Conservation (phyloP, 768 basidiomycete genomes). For the Amanita pallidorosea region DNA sequence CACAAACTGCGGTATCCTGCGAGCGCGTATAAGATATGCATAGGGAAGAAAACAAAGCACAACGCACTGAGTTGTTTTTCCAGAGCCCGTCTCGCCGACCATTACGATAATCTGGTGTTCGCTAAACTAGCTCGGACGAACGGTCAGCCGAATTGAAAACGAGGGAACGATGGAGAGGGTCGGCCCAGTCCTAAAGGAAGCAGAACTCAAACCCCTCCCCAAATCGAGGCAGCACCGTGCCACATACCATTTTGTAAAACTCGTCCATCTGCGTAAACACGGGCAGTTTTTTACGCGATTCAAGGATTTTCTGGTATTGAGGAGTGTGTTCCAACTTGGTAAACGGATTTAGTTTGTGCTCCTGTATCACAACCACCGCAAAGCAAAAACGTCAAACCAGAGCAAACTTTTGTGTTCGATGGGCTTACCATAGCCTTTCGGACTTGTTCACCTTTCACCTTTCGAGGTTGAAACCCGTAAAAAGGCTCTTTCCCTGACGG, state of each 20-base stretch:
- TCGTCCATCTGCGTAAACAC: constrained; percentile 90
- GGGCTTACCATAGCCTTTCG: constrained; percentile 36
- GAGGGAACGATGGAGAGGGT: constrained; percentile 21
- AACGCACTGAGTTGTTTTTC: constrained; percentile 90
- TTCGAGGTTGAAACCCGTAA: constrained; percentile 63
- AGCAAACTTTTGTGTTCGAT: neutral
- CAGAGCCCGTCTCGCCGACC: constrained; percentile 92
- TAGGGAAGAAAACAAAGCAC: neutral
- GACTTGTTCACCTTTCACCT: constrained; percentile 55
- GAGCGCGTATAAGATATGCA: constrained; percentile 1
- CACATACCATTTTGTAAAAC: constrained; percentile 78
- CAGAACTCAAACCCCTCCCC: constrained; percentile 34
- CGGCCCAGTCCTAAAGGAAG: constrained; percentile 29
- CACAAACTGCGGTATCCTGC: constrained; percentile 93
- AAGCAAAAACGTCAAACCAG: constrained; percentile 1
- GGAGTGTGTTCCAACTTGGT: constrained; percentile 67
- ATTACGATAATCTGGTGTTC: constrained; percentile 81
- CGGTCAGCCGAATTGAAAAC: constrained; percentile 10
- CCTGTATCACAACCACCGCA: constrained; percentile 30
- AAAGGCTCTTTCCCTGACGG: constrained; percentile 42
- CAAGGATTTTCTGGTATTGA: constrained; percentile 81
- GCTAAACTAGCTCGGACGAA: constrained; percentile 37
- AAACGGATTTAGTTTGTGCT: constrained; percentile 80
- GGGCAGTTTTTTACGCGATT: constrained; percentile 77
- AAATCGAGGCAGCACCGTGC: constrained; percentile 12